Evolutionary conservation across 2,329 filamentous ascomycete species (phyloP).

Genomic region (Nothopassalora personata): DNA sequence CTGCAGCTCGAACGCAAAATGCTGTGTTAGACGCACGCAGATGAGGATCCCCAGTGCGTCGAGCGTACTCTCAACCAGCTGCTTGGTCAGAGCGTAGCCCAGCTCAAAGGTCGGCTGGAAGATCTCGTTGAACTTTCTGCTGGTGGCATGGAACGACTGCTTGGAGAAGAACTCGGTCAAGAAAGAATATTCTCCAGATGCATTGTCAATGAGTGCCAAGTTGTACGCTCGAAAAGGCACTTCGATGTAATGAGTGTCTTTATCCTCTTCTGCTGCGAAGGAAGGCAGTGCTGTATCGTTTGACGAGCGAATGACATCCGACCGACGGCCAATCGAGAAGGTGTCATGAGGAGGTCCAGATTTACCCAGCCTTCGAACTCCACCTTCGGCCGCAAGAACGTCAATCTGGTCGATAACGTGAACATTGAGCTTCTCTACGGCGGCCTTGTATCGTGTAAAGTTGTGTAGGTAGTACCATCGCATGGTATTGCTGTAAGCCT

Average conservation of each 20-base stretch:
- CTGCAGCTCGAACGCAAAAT: slow-evolving; percentile 89
- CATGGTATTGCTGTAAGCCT: slow-evolving; percentile 97
- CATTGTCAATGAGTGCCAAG: slow-evolving; percentile 86
- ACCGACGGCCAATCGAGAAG: slow-evolving; percentile 80
- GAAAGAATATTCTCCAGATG: slow-evolving; percentile 91
- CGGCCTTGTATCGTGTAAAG: slow-evolving; percentile 79
- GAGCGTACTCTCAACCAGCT: slow-evolving; percentile 67
- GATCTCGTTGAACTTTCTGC: slow-evolving; percentile 77
- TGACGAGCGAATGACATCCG: slow-evolving; percentile 71
- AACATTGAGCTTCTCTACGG: slow-evolving; percentile 77
- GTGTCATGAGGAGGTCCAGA: slow-evolving; percentile 59
- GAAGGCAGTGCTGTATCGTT: slow-evolving; percentile 75
- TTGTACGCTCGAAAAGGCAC: slow-evolving; percentile 92
- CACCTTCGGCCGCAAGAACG: slow-evolving; percentile 62
- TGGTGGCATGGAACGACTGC: slow-evolving; percentile 69
- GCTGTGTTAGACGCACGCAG: slow-evolving; percentile 90
- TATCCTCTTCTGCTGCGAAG: slow-evolving; percentile 86
- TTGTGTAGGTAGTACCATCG: slow-evolving; percentile 95
- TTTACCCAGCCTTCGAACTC: slow-evolving; percentile 36
- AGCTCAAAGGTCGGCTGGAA: slow-evolving; percentile 87
- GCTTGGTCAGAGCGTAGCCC: slow-evolving; percentile 69
- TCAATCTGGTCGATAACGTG: slow-evolving; percentile 79
- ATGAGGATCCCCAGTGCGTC: slow-evolving; percentile 83
- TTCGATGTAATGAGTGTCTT: slow-evolving; percentile 79
- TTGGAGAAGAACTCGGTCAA: slow-evolving; percentile 84